phyloP scores from a whole-genome alignment of 108 stramenopile genomes.

The Licmophora abbreviata region DNA sequence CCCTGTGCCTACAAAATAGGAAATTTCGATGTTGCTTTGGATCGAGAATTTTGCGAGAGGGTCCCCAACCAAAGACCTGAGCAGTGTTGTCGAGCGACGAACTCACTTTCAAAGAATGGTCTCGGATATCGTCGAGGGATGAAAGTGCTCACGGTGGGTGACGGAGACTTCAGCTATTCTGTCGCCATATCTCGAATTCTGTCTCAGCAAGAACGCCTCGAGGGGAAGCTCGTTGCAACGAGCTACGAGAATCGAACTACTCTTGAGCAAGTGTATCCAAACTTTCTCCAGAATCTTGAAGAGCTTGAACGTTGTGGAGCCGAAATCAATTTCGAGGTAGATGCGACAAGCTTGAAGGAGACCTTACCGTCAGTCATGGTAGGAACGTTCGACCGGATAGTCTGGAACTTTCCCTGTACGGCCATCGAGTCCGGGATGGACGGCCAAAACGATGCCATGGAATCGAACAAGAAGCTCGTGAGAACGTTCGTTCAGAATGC shows the following conservation, averaged over 20 bases:
- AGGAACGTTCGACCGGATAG: conserved; percentile 62
- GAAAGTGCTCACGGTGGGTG: conserved; percentile 77
- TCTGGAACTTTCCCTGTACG: conserved; percentile 91
- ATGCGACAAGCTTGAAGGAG: conserved; percentile 58
- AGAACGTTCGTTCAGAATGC: conserved; percentile 48
- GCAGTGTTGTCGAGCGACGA: conserved; percentile 21
- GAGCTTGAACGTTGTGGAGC: conserved; percentile 30
- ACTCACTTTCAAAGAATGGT: conserved; percentile 1
- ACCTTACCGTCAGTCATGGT: conserved; percentile 26
- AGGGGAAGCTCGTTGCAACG: conserved; percentile 45
- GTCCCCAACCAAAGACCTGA: conserved; percentile 78
- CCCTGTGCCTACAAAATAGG: conserved; percentile 85
- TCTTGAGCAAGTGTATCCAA: conserved; percentile 55
- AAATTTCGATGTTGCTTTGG: conserved; percentile 69
- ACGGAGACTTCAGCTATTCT: conserved; percentile 90
- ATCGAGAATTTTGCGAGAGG: conserved; percentile 40
- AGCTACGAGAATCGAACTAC: conserved; percentile 66
- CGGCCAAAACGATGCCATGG: conserved; percentile 87
- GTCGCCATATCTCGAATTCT: conserved; percentile 64
- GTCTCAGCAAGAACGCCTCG: background rate
- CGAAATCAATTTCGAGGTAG: conserved; percentile 52
- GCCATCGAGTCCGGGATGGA: conserved; percentile 73
- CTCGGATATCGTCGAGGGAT: conserved; percentile 56
- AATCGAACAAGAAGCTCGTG: conserved; percentile 65
- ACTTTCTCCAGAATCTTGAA: conserved; percentile 33